These are phyloP conservation scores for Fusarium nygamai DNA, from an alignment of 2,329 filamentous ascomycete genomes.

Conservation along the genomic window DNA sequence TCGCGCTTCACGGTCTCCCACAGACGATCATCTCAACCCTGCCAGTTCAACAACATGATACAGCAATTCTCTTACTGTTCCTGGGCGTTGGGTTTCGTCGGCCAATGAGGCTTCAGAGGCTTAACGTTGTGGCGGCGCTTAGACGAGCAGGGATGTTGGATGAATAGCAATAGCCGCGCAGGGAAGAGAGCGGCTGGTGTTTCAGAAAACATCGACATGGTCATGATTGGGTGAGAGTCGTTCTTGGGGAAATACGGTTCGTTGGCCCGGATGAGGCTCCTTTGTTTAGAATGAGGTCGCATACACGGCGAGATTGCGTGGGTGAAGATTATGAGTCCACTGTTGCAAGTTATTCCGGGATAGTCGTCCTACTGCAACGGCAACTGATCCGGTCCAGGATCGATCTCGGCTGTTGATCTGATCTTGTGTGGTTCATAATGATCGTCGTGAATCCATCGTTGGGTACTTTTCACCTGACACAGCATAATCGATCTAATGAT, in stretches of 20 bases:
- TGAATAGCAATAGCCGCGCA: constrained; percentile 35
- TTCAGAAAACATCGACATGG: constrained; percentile 16
- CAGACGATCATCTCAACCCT: constrained; percentile 3
- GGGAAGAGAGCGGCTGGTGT: constrained; percentile 23
- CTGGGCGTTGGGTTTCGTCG: not conserved
- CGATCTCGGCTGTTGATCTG: constrained; percentile 1
- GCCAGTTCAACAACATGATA: constrained; percentile 12
- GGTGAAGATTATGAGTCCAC: constrained; percentile 18
- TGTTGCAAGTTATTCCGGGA: constrained; percentile 19
- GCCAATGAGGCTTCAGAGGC: constrained; percentile 21
- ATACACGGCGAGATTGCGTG: constrained; percentile 44
- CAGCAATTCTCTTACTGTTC: constrained; percentile 10
- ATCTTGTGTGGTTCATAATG: constrained; percentile 4
- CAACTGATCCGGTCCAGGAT: constrained; percentile 11
- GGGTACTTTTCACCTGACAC: constrained; percentile 29
- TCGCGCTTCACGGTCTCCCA: constrained; percentile 26
- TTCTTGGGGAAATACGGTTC: constrained; percentile 20
- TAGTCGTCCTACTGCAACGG: constrained; percentile 17
- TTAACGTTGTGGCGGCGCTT: constrained; percentile 29
- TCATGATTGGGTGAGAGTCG: constrained; percentile 34
- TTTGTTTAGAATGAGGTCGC: constrained; percentile 40
- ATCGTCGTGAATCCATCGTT: constrained; percentile 8
- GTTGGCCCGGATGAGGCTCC: constrained; percentile 30
- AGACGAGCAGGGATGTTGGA: constrained; percentile 22
- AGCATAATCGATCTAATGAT: constrained; percentile 24